Conservation (phyloP, 495 filamentous ascomycete species). For the Jackrogersella multiformis region DNA sequence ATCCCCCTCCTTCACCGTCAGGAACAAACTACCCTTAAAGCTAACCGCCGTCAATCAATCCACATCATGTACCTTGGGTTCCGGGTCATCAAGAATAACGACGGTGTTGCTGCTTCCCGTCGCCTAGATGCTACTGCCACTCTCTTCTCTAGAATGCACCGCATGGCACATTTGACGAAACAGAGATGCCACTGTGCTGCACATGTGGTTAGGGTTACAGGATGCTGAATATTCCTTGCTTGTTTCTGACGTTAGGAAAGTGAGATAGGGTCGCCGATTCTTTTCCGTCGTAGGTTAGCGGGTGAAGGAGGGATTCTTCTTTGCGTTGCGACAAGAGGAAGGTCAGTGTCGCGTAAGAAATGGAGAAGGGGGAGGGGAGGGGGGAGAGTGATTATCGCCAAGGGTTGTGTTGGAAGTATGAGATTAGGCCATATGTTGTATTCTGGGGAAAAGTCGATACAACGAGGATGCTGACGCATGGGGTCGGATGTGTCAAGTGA, state of each 20-base stretch:
- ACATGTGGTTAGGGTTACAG: not conserved
- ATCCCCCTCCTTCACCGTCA: conserved; percentile 17
- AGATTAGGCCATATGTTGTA: conserved; percentile 53
- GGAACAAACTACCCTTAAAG: conserved; percentile 13
- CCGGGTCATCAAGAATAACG: not conserved
- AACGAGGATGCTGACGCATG: conserved; percentile 47
- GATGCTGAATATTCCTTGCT: not conserved
- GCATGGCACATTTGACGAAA: not conserved
- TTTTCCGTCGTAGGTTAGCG: conserved; percentile 13
- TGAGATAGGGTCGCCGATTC: conserved; percentile 20
- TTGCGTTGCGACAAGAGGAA: conserved; percentile 33
- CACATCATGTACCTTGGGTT: not conserved
- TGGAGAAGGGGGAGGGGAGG: not conserved
- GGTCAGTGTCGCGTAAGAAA: conserved; percentile 32
- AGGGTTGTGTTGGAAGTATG: conserved; percentile 35
- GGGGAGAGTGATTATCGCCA: conserved; percentile 20
- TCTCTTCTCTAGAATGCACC: not conserved
- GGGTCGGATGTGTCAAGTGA: conserved; percentile 43
- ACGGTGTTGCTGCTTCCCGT: not conserved
- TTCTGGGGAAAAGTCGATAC: conserved; percentile 42
- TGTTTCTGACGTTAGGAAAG: conserved; percentile 16
- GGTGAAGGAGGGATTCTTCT: conserved; percentile 28
- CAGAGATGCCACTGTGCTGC: not conserved
- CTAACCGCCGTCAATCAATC: conserved; percentile 17
- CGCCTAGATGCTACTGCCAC: not conserved